phyloP scores from a whole-genome alignment of 1,139 yeast species.

The Yamadazyma taylorii region DNA sequence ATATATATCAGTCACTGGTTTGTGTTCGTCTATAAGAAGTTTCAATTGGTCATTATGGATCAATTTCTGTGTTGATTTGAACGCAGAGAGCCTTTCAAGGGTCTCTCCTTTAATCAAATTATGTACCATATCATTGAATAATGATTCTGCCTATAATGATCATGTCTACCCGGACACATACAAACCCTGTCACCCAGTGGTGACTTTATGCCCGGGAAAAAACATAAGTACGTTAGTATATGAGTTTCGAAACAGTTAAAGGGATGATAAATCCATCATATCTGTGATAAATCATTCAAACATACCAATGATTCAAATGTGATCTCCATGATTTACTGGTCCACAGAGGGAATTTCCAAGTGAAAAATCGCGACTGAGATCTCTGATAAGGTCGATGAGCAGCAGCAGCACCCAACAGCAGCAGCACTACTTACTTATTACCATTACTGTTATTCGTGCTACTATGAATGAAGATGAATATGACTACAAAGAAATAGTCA shows the following conservation, averaged over 20 bases:
- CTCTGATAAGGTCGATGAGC: no score
- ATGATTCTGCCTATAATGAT: slow-evolving; percentile 26
- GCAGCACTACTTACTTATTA: no score
- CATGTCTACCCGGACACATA: neutral
- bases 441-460: no score
- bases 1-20: slow-evolving; percentile 34
- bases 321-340: slow-evolving; percentile 1
- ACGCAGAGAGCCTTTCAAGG: slow-evolving; percentile 27
- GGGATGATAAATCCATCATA: no score
- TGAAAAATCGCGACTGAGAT: no score
- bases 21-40: slow-evolving; percentile 10
- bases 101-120: slow-evolving; percentile 38
- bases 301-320: slow-evolving; percentile 10
- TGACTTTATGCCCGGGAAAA: neutral
- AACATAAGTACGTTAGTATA: no score
- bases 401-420: no score
- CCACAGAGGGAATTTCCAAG: no score
- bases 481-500: slow-evolving; percentile 9
- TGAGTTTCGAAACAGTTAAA: no score
- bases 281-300: neutral
- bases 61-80: slow-evolving; percentile 23
- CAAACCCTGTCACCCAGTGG: no score
- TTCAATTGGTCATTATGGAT: slow-evolving; percentile 14
- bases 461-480: slow-evolving; percentile 12
- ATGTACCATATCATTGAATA: slow-evolving; percentile 35